Percentiles rank a stretch among this genome's conserved stretches.
Evolutionary conservation across 2,329 filamentous ascomycete species (phyloP).

Genomic region (Fusarium sp.): DNA sequence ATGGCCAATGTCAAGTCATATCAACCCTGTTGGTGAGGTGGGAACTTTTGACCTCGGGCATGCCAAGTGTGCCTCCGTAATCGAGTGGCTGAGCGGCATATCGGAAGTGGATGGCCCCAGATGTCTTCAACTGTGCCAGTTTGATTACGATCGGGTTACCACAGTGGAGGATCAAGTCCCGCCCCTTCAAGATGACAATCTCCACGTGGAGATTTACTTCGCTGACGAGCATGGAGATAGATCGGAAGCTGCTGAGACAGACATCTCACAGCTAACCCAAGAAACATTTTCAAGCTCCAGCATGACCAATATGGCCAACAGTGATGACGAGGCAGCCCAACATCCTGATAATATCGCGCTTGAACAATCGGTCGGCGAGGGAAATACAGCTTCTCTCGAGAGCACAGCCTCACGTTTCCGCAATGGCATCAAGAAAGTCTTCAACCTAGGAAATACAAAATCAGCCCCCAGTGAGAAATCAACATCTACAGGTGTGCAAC

Average conservation of each 20-base stretch:
- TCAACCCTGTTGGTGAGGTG: neutral
- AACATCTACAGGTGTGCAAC: neutral
- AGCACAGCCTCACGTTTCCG: neutral
- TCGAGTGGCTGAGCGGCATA: neutral
- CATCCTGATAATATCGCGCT: neutral
- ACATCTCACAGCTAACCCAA: neutral
- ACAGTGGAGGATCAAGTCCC: neutral
- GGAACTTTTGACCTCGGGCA: neutral
- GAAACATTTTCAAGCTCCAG: neutral
- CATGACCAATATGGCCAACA: neutral
- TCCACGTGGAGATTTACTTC: neutral
- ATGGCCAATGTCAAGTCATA: neutral
- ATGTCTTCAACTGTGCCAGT: neutral
- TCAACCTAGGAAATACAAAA: neutral
- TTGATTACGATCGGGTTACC: neutral
- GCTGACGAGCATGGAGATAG: neutral
- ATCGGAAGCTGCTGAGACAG: neutral
- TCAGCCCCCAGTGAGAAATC: neutral
- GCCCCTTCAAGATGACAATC: too few species aligned
- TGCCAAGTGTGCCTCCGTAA: neutral
- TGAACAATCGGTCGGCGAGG: too few species aligned
- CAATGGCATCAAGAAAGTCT: neutral
- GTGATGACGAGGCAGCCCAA: accelerated
- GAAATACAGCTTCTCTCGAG: neutral
- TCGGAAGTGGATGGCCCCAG: neutral